Evolutionary conservation across 257 asterid genomes (phyloP).

Genomic region (Lantana camara): DNA sequence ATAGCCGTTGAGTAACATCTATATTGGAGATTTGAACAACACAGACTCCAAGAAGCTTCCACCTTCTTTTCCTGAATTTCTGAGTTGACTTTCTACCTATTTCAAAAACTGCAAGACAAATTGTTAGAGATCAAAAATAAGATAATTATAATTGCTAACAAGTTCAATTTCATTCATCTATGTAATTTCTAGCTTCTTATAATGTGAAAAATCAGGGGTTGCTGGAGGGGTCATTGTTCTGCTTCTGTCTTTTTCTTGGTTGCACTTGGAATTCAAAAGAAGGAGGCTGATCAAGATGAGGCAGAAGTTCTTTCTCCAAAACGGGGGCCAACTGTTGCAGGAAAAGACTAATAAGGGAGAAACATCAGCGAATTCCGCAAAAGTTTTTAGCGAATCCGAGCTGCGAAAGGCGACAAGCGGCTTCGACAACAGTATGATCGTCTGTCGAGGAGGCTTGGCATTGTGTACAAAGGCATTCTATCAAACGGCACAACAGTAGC

Average conservation of each 20-base stretch:
- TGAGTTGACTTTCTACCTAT: no score
- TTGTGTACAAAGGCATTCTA: no score
- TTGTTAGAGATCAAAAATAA: no score
- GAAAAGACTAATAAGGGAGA: constrained; percentile 18
- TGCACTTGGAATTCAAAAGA: constrained; percentile 22
- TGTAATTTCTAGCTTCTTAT: neutral
- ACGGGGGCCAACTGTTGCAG: no score
- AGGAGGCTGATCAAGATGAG: constrained; percentile 29
- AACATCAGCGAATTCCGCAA: neutral
- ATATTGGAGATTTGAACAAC: no score
- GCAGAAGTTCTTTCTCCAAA: no score
- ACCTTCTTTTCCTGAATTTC: no score
- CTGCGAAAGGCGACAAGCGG: constrained; percentile 23
- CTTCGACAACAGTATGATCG: constrained; percentile 13
- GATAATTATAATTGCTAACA: no score
- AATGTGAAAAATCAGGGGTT: constrained; percentile 11
- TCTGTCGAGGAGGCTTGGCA: constrained; percentile 31
- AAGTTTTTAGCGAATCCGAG: constrained; percentile 15
- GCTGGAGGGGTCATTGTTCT: constrained; percentile 19
- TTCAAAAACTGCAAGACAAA: no score
- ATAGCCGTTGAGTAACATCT: no score
- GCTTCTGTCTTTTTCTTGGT: constrained; percentile 14
- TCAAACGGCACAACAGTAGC: constrained; percentile 20
- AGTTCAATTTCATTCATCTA: no score
- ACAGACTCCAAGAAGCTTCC: no score